Base-by-base conservation (phyloP, 1,284 basidiomycete genomes). In the Exsudoporus floridanus region DNA sequence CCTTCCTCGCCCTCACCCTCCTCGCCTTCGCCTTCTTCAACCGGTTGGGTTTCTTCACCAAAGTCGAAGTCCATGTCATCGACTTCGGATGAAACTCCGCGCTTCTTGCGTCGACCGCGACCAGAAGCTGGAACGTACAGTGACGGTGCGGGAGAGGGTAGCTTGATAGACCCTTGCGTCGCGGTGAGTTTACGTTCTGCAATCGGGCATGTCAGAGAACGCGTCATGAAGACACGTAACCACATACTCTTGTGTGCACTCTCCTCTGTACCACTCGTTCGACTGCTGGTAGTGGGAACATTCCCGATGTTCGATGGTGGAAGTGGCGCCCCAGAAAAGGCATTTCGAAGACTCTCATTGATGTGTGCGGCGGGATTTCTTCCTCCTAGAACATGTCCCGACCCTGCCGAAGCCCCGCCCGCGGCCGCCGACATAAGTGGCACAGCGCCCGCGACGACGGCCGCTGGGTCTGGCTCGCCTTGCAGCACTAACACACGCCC, bases 401-500 rank as follows among this genome's bases (percentile, higher is more conserved):
- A 56, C 9, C 63, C 60, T 25, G 47, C 40, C 12, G 55, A 54
- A 53, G 50, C 58, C 13, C 59, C 58, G 13, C 56, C 53, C 2
- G 42, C 19, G 5, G 50, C 48, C 5, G 59, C 45, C 54, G 64
- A 56, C 60, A 62, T 48, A 59, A 61, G 58, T 25, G 57, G 58
- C 6, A 36, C 57, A 31, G 54, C 53, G 21, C 60, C 60, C 10
- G 65, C 61, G 1, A 68, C 66, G 25, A 64, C 58, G 6, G 61
- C 66, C n/a, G 69, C 66, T 14, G 73, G 69, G 39, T 74, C 71
- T 1, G 70, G 59, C 52, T 82, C 81, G 21, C 83, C 83, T 60
- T 84, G 81, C 18, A 84, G 65, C 14, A 76, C 67, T 19, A 81
- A 73, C 10, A 86, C 80, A 39, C 74, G 74, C 9, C 69, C 71